These are phyloP conservation scores for Globisporangium acanthophoron DNA, from an alignment of 352 stramenopile species.

Conservation along the genomic window DNA sequence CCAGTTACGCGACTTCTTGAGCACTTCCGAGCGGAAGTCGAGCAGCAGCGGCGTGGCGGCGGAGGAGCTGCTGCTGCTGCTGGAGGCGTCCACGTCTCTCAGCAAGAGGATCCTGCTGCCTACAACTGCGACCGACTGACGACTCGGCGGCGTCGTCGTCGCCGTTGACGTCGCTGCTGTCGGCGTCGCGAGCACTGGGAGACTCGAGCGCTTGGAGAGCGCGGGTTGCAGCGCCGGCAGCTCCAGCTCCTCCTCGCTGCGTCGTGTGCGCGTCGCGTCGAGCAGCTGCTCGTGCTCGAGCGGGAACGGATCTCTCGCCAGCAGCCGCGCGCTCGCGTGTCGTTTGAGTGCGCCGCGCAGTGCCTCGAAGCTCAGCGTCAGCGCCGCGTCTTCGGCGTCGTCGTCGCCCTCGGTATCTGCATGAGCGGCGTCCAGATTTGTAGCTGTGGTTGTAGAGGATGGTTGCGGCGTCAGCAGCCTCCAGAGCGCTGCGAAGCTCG, in stretches of 20 bases:
- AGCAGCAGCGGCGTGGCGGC: conserved; percentile 20
- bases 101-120: neutral
- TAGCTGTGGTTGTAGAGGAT: neutral
- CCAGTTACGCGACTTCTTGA: conserved; percentile 69
- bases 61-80: conserved; percentile 8
- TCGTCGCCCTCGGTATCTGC: neutral
- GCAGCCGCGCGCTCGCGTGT: conserved; percentile 27
- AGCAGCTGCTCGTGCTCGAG: conserved; percentile 21
- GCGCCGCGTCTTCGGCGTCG: neutral
- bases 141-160: neutral
- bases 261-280: neutral
- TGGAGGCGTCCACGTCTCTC: neutral
- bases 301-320: conserved; percentile 29
- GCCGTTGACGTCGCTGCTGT: too few species aligned
- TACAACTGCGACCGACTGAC: neutral
- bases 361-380: conserved; percentile 2
- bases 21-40: conserved; percentile 44
- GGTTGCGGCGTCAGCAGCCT: conserved; percentile 1
- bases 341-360: conserved; percentile 25
- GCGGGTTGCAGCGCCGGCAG: conserved; percentile 13
- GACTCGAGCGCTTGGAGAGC: conserved; percentile 4
- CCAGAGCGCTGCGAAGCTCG: conserved; percentile 24
- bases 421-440: neutral
- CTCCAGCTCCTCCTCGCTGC: conserved; percentile 15
- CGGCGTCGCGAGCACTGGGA: neutral